Percentiles rank a stretch among this genome's conserved stretches.
These are phyloP conservation scores for Rhinocladiella similis DNA, from an alignment of 2,329 filamentous ascomycete genomes.

Conservation along the genomic window DNA sequence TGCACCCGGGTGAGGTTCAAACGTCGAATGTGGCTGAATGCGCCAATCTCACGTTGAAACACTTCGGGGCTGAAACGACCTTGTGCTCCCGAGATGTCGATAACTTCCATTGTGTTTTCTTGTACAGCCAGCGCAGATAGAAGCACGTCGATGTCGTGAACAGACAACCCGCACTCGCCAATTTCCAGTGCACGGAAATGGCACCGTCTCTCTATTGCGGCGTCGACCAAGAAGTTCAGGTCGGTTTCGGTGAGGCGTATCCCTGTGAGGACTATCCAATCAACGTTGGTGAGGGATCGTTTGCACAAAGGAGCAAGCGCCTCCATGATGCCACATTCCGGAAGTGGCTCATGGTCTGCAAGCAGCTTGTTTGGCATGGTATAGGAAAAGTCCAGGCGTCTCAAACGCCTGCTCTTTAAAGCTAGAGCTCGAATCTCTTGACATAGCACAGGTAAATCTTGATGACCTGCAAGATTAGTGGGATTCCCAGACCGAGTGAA, in stretches of 20 bases:
- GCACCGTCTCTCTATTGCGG: constrained; percentile 64
- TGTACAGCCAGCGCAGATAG: constrained; percentile 65
- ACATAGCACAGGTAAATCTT: constrained; percentile 60
- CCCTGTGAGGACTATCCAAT: constrained; percentile 69
- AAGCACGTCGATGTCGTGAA: constrained; percentile 56
- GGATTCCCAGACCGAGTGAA: constrained; percentile 60
- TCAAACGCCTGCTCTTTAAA: constrained; percentile 63
- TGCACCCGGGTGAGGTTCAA: constrained; percentile 66
- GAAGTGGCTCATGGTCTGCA: constrained; percentile 45
- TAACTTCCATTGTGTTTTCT: constrained; percentile 64
- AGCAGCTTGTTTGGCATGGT: constrained; percentile 34
- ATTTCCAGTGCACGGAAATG: constrained; percentile 68
- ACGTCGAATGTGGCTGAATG: constrained; percentile 66
- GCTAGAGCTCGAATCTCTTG: constrained; percentile 69
- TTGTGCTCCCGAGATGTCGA: constrained; percentile 67
- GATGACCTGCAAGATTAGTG: constrained; percentile 55
- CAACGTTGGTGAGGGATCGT: constrained; percentile 66
- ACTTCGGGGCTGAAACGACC: constrained; percentile 63
- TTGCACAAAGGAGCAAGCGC: constrained; percentile 68
- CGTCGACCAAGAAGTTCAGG: constrained; percentile 65
- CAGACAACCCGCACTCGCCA: constrained; percentile 59
- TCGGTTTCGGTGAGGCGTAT: constrained; percentile 71
- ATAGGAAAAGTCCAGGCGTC: constrained; percentile 65
- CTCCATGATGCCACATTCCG: constrained; percentile 68
- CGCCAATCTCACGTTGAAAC: constrained; percentile 67